Base-by-base conservation (phyloP, 75 land plant genomes). In the Cryptomeria japonica region DNA sequence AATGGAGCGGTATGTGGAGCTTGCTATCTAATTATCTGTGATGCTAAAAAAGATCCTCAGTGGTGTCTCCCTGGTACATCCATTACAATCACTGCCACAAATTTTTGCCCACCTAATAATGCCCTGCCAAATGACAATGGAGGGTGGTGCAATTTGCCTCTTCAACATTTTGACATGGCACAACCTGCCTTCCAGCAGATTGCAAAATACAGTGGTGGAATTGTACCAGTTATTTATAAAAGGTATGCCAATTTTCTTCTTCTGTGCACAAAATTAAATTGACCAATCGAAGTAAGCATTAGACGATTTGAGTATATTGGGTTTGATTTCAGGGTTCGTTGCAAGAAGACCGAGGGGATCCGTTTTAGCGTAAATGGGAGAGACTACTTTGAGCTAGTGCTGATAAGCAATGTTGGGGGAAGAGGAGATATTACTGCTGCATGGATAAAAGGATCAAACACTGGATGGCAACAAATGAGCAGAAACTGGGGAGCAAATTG, bases 401-500 rank as follows among this genome's bases (percentile, higher is more conserved):
- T 91, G n/a, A 68, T 91, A 34, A 78, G 55, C 85, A 91, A 91
- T 86, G 91, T 91, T 5, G 92, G 88, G 3, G 92, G 92, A 46
- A 84, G 41, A 36, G 92, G 92, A 25, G 91, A 89, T 53, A 86
- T 91, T 46, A 75, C 56, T 0, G 18, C 86, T 11, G 91, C 89
- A 37, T 61, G 13, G 37, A 86, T 91, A 36, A 90, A 70, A 58
- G 92, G 92, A 3, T 83, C 88, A 3, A 84, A 83, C 25, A 87
- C 84, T 6, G 89, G 89, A 37, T 91, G 92, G 92, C 56, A 86
- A 75, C 25, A 84, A 9, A 72, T 91, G 92, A n/a, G 18, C 18
- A 87, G 92, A 41, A 91, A 87, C 53, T 89, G 91, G 88, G 92
- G 92, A 18, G 83, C 86, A 38, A 89, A 82, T 28, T 91, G 91